A percentile compares a stretch with the other conserved stretches of the same genome.
Conservation (phyloP, 495 filamentous ascomycete species). For the Podospora fimiseda region DNA sequence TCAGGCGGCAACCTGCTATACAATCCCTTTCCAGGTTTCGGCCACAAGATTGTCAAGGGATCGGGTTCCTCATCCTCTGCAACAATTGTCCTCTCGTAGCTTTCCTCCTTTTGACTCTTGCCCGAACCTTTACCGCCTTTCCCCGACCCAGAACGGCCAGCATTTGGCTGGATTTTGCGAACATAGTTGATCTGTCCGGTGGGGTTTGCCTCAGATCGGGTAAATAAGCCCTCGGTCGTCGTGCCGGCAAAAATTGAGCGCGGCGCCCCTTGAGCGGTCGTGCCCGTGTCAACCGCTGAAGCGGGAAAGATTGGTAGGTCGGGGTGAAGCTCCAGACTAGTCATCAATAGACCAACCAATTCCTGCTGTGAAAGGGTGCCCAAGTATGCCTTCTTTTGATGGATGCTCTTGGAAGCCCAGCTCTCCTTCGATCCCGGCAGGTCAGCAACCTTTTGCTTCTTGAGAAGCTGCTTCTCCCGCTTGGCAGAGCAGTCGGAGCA, state of each 20-base stretch:
- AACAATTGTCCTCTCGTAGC: constrained; percentile 3
- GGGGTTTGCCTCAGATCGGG: constrained; percentile 32
- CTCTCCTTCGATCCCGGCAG: constrained; percentile 24
- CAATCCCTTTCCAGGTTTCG: constrained; percentile 55
- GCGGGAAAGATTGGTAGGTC: constrained; percentile 41
- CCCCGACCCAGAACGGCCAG: background rate
- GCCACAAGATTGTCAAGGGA: constrained; percentile 54
- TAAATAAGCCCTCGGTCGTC: constrained; percentile 31
- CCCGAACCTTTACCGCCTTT: background rate
- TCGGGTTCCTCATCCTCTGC: constrained; percentile 29
- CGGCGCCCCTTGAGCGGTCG: constrained; percentile 1
- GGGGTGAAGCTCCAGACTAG: constrained; percentile 27
- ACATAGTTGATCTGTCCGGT: constrained; percentile 34
- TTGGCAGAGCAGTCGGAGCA: constrained; percentile 60
- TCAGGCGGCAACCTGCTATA: constrained; percentile 40
- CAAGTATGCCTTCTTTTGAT: constrained; percentile 37
- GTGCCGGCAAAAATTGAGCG: constrained; percentile 27
- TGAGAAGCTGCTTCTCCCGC: constrained; percentile 37
- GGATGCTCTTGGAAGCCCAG: constrained; percentile 36
- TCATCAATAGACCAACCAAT: constrained; percentile 25
- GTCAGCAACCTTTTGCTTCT: constrained; percentile 25
- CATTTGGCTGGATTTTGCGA: constrained; percentile 28
- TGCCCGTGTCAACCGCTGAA: constrained; percentile 8
- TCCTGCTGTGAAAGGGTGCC: constrained; percentile 31
- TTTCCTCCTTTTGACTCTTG: constrained; percentile 16